Conservation (phyloP, 192 early-diverging fungal genomes). For the Anaeromyces robustus region DNA sequence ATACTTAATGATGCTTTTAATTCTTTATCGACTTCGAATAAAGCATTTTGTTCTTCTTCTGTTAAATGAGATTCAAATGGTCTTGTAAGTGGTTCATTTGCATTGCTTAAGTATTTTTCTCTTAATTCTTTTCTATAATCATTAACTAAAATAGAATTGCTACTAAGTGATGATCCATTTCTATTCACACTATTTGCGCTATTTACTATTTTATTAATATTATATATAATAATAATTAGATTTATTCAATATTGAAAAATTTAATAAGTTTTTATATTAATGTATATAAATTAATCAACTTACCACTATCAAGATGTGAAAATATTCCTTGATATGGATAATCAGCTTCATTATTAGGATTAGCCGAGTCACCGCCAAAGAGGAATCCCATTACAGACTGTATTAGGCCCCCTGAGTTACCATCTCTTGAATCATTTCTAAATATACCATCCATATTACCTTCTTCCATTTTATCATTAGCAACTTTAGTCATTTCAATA, state of each 20-base stretch:
- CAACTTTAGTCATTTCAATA: neutral
- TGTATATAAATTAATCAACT: too few species aligned
- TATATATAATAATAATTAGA: neutral
- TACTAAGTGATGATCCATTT: neutral
- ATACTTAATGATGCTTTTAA: neutral
- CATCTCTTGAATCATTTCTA: neutral
- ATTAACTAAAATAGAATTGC: neutral
- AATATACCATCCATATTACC: neutral
- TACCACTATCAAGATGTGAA: neutral
- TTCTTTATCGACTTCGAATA: neutral
- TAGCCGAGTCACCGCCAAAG: neutral
- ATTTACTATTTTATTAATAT: neutral
- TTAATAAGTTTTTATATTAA: too few species aligned
- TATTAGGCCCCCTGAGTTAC: neutral
- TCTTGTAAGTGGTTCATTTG: neutral
- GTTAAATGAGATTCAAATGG: neutral
- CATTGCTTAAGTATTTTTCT: neutral
- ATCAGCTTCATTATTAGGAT: neutral
- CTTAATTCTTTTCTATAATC: neutral
- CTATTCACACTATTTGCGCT: neutral
- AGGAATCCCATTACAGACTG: neutral
- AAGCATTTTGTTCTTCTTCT: neutral
- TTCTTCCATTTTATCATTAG: neutral
- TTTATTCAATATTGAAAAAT: too few species aligned
- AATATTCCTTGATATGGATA: neutral